Evolutionary conservation across 176 grass and related monocot species (phyloP).

Genomic region (Musa beccarii): DNA sequence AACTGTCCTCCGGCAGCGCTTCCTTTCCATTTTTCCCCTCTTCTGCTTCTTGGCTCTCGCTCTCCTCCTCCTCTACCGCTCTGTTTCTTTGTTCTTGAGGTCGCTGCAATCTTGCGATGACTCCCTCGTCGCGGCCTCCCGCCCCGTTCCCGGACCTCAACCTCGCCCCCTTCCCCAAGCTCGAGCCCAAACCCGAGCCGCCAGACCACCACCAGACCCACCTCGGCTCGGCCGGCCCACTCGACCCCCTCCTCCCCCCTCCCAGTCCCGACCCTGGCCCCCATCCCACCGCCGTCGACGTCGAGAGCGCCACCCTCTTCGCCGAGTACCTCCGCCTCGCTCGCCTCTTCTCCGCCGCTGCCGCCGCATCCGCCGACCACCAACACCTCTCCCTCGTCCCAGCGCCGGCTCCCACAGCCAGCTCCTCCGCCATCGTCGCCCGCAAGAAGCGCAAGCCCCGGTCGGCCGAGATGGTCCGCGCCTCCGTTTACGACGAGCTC

Average conservation of each 20-base stretch:
- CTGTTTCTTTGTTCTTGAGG: too few relatives aligned
- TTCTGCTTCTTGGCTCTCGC: too few relatives aligned
- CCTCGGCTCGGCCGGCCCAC: not conserved
- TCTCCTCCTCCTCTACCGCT: too few relatives aligned
- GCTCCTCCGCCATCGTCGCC: constrained; percentile 30
- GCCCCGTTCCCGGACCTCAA: constrained; percentile 9
- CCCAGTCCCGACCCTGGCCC: not conserved
- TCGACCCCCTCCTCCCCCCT: not conserved
- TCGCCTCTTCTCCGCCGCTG: not conserved
- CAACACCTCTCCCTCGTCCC: not conserved
- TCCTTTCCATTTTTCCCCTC: too few relatives aligned
- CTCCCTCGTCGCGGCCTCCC: not conserved
- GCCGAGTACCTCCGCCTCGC: constrained; percentile 15
- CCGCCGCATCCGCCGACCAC: not conserved
- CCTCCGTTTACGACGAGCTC: constrained; percentile 74
- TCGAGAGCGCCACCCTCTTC: not conserved
- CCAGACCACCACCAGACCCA: not conserved
- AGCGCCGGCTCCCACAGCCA: not conserved
- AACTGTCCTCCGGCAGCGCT: too few relatives aligned
- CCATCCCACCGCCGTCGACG: not conserved
- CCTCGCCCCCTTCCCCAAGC: constrained; percentile 11
- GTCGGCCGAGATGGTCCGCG: constrained; percentile 88
- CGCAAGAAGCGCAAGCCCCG: constrained; percentile 69
- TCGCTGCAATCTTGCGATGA: not conserved
- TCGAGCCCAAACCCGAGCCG: constrained; percentile 16